Percentiles rank a stretch among this genome's conserved stretches.
Evolutionary conservation across 768 basidiomycete genomes (phyloP).

Genomic region (Kwoniella newhampshirensis): DNA sequence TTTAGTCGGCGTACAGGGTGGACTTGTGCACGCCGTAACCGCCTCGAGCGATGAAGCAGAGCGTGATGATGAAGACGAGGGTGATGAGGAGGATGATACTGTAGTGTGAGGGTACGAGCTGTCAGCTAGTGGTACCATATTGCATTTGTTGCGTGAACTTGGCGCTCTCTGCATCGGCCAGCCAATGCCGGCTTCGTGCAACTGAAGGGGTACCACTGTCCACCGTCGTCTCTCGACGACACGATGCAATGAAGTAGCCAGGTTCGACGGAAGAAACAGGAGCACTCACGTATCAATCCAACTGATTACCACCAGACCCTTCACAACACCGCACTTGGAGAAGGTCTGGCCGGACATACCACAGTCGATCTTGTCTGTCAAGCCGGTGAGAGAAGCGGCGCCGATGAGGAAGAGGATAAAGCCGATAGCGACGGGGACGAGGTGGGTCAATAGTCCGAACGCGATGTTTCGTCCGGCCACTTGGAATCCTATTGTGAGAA

Average conservation of each 20-base stretch:
- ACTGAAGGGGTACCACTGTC: too few species aligned
- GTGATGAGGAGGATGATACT: slow-evolving; percentile 52
- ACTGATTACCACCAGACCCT: slow-evolving; percentile 51
- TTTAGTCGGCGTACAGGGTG: slow-evolving; percentile 40
- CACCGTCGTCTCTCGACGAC: too few species aligned
- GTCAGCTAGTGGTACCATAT: too few species aligned
- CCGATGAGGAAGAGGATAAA: slow-evolving; percentile 55
- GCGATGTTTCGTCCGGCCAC: slow-evolving; percentile 33
- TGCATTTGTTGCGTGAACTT: too few species aligned
- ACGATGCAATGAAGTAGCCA: too few species aligned
- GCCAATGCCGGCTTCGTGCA: too few species aligned
- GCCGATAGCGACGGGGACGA: slow-evolving; percentile 49
- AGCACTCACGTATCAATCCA: slow-evolving; percentile 49
- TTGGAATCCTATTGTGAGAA: slow-evolving; percentile 49
- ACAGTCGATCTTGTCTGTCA: slow-evolving; percentile 50
- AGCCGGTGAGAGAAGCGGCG: slow-evolving; percentile 47
- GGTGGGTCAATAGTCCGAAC: slow-evolving; percentile 51
- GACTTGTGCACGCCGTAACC: slow-evolving; percentile 37
- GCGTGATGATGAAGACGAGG: slow-evolving; percentile 38
- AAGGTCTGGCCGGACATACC: slow-evolving; percentile 32
- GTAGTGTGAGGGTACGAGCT: too few species aligned
- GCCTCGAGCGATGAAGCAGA: slow-evolving; percentile 43
- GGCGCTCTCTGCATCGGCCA: not conserved
- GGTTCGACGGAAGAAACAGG: not conserved
- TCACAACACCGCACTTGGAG: slow-evolving; percentile 50